Percentiles rank a stretch among this genome's conserved stretches.
phyloP scores from a whole-genome alignment of 129 eudicot species.

The Artemisia argyi region DNA sequence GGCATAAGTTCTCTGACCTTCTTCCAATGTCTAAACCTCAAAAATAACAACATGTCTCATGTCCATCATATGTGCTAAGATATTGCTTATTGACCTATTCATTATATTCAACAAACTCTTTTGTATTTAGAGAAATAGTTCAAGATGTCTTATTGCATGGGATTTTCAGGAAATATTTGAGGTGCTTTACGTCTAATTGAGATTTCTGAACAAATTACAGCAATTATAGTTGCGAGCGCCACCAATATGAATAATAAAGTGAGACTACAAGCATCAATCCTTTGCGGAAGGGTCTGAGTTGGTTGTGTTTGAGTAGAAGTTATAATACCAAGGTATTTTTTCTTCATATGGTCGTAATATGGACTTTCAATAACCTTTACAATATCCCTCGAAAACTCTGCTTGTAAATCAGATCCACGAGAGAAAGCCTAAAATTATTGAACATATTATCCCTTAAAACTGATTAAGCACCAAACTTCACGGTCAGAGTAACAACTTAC shows the following conservation, averaged over 20 bases:
- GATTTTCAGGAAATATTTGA: not conserved
- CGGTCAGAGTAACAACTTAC: no score
- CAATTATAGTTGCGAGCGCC: not conserved
- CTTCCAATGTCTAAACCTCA: not conserved
- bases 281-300: conserved; percentile 7
- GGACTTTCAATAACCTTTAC: conserved; percentile 21
- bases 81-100: conserved; percentile 1
- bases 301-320: conserved; percentile 11
- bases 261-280: conserved; percentile 20
- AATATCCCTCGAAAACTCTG: conserved; percentile 10
- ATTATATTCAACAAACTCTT: not conserved
- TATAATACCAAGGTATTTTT: not conserved
- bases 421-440: conserved; percentile 26
- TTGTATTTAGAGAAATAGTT: not conserved
- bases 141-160: not conserved
- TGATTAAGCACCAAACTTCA: no score
- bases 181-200: not conserved
- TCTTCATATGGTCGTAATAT: conserved; percentile 1
- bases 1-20: not conserved
- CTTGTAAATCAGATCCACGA: conserved; percentile 7
- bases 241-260: conserved; percentile 13
- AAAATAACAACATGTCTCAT: not conserved
- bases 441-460: not conserved
- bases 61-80: not conserved
- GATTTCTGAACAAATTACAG: conserved; percentile 24